Evolutionary conservation across 78 protist genomes (phyloP), one percentile per base, ranked within the genome.

Genomic region (Cyanophora paradoxa): DNA sequence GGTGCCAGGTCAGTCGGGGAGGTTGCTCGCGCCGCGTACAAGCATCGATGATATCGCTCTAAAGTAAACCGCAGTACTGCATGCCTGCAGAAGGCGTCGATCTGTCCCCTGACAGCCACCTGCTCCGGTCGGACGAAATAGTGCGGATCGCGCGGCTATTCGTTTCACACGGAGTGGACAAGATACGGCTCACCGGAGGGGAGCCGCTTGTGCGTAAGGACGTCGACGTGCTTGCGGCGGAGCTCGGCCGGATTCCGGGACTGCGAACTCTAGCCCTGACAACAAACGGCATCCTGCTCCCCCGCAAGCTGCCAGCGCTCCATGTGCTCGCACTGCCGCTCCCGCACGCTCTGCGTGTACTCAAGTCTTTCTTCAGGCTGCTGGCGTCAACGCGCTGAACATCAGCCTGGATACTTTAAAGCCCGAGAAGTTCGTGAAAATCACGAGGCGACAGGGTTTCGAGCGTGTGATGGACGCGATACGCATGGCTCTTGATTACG

Each of bases 141-240:
- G 28, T 85, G 22, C 52, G 79, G 11, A 31, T 87, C 14, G 85
- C 92, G 0, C 30, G 48, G 17, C 36, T 88, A 17, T 92, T 92
- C 61, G 91, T 63, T 14, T 16, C 26, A 0, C 42, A 74, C 14
- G 96, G 96, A 36, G 91, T 91, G 19, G 44, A 16, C 14, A 91
- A 91, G 72, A 82, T 87, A 17, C 80, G 94, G n/a, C 86, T 90
- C 22, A 90, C 94, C 0, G 94, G 94, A 1, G 92, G 94, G 30
- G 92, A 86, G 40, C 94, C 94, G 10, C 7, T 37, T 20, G 78
- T 83, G 61, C 56, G 79, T 46, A 22, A 2, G 8, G 76, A 73
- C 44, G 10, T 73, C 30, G 63, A 40, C 31, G 62, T 52, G 14
- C 58, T 83, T 6, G 33, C 58, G n/a, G 84, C 65, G 28, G 56